Base-by-base conservation (phyloP, 2,329 filamentous ascomycete species). In the Grosmannia huntii region DNA sequence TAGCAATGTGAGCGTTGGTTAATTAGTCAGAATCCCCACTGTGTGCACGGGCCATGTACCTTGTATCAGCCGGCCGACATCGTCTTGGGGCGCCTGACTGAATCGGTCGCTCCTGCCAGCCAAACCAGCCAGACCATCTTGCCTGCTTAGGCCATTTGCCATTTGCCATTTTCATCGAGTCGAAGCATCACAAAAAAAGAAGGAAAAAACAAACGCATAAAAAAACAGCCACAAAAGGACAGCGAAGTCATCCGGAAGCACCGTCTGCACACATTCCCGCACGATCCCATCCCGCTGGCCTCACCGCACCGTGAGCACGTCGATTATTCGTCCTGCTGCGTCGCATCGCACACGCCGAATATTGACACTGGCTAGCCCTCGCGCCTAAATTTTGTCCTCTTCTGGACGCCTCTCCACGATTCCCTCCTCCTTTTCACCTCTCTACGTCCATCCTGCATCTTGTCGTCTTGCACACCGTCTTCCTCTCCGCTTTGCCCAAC, bases 71-170 rank as follows among this genome's bases (percentile, higher is more conserved):
- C 12, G 12, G 36, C 54, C 41, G 54, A 50, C 41, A 56, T 56
- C 54, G 54, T 31, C 52, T 55, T 7, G 51, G 28, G n/a, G 31
- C n/a, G 51, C 31, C 51, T 53, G 33, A 23, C 11, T 33, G 11
- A 12, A 9, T 14, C n/a, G 28, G 12, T 49, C 54, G 54, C 44
- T 48, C 54, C 54, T 56, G 46, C 54, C 54, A 38, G 23, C 50
- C 28, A 33, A 52, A 21, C 27, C 54, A 38, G 23, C 50, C 28
- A 33, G 36, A 21, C 27, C 25, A 16, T 19, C 21, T 52, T 33
- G 51, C 44, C 44, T 48, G 23, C 23, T 53, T 53, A 51, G 52
- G 57, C 57, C 57, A 58, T 33, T 58, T 58, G 57, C 57, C 57
- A 58, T 33, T 58, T 58, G 44, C 57, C 57, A n/a, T 55, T 58